These are phyloP conservation scores for Erysiphe pulchra DNA, from an alignment of 2,329 filamentous ascomycete species.

Conservation along the genomic window DNA sequence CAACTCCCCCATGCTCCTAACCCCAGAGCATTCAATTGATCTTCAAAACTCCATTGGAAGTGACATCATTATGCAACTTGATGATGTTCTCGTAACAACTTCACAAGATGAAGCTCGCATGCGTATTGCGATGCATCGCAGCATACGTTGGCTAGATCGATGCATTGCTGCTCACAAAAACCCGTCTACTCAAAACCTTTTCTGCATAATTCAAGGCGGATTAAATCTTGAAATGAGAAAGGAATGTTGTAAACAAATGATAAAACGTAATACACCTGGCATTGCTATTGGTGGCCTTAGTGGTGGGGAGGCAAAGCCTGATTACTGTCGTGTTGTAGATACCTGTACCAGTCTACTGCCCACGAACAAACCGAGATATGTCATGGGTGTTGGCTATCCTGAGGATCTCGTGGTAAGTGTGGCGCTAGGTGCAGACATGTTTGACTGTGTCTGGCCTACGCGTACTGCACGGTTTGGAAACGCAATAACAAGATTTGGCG, in stretches of 20 bases:
- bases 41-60: slow-evolving; percentile 93
- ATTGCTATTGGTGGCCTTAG: slow-evolving; percentile 91
- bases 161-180: slow-evolving; percentile 79
- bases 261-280: slow-evolving; percentile 71
- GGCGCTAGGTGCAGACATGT: slow-evolving; percentile 93
- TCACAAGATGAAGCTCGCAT: slow-evolving; percentile 74
- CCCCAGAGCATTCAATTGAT: slow-evolving; percentile 86
- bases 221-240: slow-evolving; percentile 66
- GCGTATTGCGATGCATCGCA: slow-evolving; percentile 83
- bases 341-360: slow-evolving; percentile 70
- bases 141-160: slow-evolving; percentile 82
- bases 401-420: slow-evolving; percentile 88
- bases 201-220: slow-evolving; percentile 96
- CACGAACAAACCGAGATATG: slow-evolving; percentile 83
- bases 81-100: slow-evolving; percentile 92
- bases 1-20: slow-evolving; percentile 84
- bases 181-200: slow-evolving; percentile 66
- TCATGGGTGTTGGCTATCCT: slow-evolving; percentile 96
- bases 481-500: slow-evolving; percentile 56
- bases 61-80: slow-evolving; percentile 98
- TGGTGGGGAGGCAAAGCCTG: slow-evolving; percentile 79
- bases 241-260: slow-evolving; percentile 70
- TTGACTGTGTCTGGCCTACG: slow-evolving; percentile 97
- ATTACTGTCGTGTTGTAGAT: slow-evolving; percentile 75
- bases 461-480: slow-evolving; percentile 90